phyloP scores from a whole-genome alignment of 2,329 filamentous ascomycete species.

The Microascus cirrosus region DNA sequence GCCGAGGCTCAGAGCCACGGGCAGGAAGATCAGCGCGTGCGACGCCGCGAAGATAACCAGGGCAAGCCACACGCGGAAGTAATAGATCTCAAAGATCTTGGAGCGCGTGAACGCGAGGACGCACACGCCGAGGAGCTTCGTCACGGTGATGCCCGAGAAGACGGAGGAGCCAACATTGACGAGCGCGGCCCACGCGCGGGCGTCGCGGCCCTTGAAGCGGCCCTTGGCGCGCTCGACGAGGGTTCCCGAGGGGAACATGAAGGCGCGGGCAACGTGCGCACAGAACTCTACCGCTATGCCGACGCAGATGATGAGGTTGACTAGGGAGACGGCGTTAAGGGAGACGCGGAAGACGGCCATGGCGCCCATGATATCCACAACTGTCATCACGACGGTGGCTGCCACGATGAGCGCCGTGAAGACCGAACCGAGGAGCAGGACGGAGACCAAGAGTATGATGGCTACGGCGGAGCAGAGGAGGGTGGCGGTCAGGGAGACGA shows the following conservation, averaged over 20 bases:
- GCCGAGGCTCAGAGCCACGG: constrained; percentile 74
- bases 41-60: constrained; percentile 80
- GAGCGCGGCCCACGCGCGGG: constrained; percentile 82
- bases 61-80: constrained; percentile 93
- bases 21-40: constrained; percentile 84
- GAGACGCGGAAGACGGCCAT: constrained; percentile 87
- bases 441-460: constrained; percentile 74
- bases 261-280: constrained; percentile 89
- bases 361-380: constrained; percentile 86
- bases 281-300: constrained; percentile 97
- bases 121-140: constrained; percentile 83
- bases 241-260: constrained; percentile 78
- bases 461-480: constrained; percentile 74
- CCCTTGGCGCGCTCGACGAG: constrained; percentile 74
- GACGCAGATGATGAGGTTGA: constrained; percentile 94
- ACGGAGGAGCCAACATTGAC: constrained; percentile 93
- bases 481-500: constrained; percentile 66
- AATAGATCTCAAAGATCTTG: constrained; percentile 99
- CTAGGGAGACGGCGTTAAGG: constrained; percentile 87
- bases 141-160: constrained; percentile 91
- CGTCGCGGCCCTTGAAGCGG: constrained; percentile 65
- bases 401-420: constrained; percentile 75
- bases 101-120: constrained; percentile 90
- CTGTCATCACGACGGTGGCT: constrained; percentile 81
- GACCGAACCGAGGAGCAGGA: constrained; percentile 71